Evolutionary conservation across 352 stramenopile genomes (phyloP), one percentile per base, ranked within the genome.

Genomic region (Phytophthora boehmeriae): DNA sequence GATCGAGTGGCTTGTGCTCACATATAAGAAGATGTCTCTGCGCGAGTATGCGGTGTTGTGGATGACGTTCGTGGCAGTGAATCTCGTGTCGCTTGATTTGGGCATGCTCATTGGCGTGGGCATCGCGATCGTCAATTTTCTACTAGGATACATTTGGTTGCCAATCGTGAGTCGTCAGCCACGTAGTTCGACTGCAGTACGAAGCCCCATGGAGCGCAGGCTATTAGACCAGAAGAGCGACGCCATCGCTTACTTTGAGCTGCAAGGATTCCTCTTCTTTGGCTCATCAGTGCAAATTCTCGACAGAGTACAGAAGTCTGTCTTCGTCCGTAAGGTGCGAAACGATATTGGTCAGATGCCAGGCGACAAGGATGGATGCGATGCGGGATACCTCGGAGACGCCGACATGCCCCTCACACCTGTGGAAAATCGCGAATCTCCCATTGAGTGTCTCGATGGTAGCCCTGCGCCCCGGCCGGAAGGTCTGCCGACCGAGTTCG

Each of bases 1-100:
- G 88, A 78, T 95, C 59, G 96, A 99, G 69, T 99, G 97, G 97
- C 85, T 99, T 54, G 64, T 92, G 36, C 74, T 87, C 45, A 82
- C 89, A 23, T 87, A 78, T 61, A 73, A 84, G 63, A 90, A 91
- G 59, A 70, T 93, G 36, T 78, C 90, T 2, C 51, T 73, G 51
- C 79, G 84, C 19, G 96, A 99, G 75, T 99, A 99, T 68, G 55
- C 88, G 4, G 85, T 98, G 66, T 77, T 96, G 11, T 77, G 98
- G 59, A 60, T 82, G 13, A 98, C 96, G 25, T 99, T 99, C 79
- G 67, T 84, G 30, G 76, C 93, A 4, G 97, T 98, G 62, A 96
- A 98, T 64, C 73, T 86, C 32, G 66, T 96, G 20, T 93, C 92
- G 13, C 89, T 99, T 16, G 94, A 98, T 68, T 78, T 96, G 51